phyloP scores from a whole-genome alignment of 2,329 filamentous ascomycete genomes.

The Colletotrichum agaves region DNA sequence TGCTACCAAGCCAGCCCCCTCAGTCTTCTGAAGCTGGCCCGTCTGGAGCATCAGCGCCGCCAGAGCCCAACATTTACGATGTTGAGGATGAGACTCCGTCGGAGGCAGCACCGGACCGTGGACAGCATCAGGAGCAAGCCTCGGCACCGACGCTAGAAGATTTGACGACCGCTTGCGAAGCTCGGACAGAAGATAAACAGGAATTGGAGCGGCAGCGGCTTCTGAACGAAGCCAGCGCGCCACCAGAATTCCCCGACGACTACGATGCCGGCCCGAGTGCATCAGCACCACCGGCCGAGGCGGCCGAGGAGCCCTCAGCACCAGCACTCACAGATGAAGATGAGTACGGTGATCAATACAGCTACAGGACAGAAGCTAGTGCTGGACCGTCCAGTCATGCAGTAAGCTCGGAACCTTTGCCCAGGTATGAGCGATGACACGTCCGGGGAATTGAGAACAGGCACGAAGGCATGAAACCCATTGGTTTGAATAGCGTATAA shows the following conservation, averaged over 20 bases:
- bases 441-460: neutral
- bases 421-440: slow-evolving; percentile 49
- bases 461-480: slow-evolving; percentile 15
- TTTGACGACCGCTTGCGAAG: slow-evolving; percentile 45
- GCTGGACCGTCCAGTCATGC: slow-evolving; percentile 25
- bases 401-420: slow-evolving; percentile 44
- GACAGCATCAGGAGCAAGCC: slow-evolving; percentile 44
- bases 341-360: slow-evolving; percentile 54
- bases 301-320: slow-evolving; percentile 60
- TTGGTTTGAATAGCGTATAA: slow-evolving; percentile 35
- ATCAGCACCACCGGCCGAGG: slow-evolving; percentile 43
- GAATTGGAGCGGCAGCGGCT: slow-evolving; percentile 76
- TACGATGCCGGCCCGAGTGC: slow-evolving; percentile 51
- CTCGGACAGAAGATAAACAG: slow-evolving; percentile 77
- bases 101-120: slow-evolving; percentile 38
- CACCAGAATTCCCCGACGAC: slow-evolving; percentile 67
- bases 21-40: slow-evolving; percentile 49
- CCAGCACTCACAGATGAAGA: slow-evolving; percentile 68
- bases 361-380: slow-evolving; percentile 30
- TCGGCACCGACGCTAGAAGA: slow-evolving; percentile 61
- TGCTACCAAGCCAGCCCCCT: slow-evolving; percentile 84
- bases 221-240: slow-evolving; percentile 72
- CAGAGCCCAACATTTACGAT: slow-evolving; percentile 58
- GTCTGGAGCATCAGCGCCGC: slow-evolving; percentile 42
- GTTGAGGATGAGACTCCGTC: slow-evolving; percentile 52